Evolutionary conservation across 805 yeast genomes (phyloP), one percentile per base, ranked within the genome.

Genomic region (Candida multigemmis): DNA sequence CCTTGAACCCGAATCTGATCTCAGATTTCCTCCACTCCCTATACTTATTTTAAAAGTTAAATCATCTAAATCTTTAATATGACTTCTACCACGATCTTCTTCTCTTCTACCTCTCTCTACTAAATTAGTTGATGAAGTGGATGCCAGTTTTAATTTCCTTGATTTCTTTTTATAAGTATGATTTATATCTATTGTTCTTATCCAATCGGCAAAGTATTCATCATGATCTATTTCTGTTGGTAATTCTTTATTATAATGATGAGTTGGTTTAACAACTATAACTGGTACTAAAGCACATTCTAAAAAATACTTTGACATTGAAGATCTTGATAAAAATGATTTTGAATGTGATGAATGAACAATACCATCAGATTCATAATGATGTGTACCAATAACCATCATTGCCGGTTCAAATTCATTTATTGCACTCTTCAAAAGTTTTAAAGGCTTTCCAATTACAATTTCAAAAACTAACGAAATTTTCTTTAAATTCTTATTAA

Each of bases 221-320:
- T 47, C 52, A 6, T 48, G 37, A 15, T 50, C 53, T n/a, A 61
- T 42, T 4, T 63, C 61, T 7, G 31, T 32, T 1, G 39, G 36
- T 25, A 61, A 46, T 18, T 30, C 34, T 29, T 53, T 60, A n/a
- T 38, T 36, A 30, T 50, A 47, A 22, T 47, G 42, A 35, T 59
- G 57, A 15, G 42, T 41, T 2, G 68, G 65, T 35, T 61, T 61
- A 3, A 61, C 66, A 9, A 60, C 44, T 22, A 61, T 59, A 16
- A 60, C 67, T 7, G 68, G 68, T 2, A 61, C 65, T 32, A 59
- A 44, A 1, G 67, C 65, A 37, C 53, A 60, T 39, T 60, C 60
- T 22, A 61, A 41, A 26, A 61, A 60, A 33, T 57, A 53, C 36
- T 58, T 56, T 12, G 64, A 54, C 19, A 58, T 40, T 5, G 65